A percentile compares a stretch with the other conserved stretches of the same genome.
Conservation (phyloP, 768 basidiomycete genomes). For the Suillus sp. region DNA sequence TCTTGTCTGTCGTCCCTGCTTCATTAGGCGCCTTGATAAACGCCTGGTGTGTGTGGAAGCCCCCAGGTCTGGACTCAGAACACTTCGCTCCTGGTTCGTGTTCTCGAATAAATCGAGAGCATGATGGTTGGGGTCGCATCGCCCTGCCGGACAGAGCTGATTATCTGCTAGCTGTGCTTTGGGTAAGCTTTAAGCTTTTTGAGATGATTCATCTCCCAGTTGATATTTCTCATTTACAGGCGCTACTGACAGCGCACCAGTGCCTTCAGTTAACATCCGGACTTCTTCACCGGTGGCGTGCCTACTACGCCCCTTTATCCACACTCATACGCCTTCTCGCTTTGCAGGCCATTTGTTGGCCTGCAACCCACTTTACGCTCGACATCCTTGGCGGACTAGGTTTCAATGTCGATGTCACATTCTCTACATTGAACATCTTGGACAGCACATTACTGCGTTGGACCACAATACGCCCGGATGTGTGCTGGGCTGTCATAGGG, state of each 20-base stretch:
- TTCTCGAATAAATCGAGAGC: constrained; percentile 8
- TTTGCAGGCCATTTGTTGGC: constrained; percentile 96
- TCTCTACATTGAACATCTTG: constrained; percentile 19
- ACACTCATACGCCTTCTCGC: constrained; percentile 91
- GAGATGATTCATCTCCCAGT: background rate
- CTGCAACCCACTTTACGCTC: constrained; percentile 85
- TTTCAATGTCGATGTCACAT: constrained; percentile 14
- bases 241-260: constrained; percentile 85
- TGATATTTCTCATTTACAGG: constrained; percentile 44
- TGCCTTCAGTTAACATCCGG: constrained; percentile 88
- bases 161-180: constrained; percentile 66
- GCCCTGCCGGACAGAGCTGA: constrained; percentile 59
- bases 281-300: constrained; percentile 84
- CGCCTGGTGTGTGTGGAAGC: constrained; percentile 51
- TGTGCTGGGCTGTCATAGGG: constrained; percentile 88
- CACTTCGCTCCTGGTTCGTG: constrained; percentile 14
- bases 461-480: constrained; percentile 69
- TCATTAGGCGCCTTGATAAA: constrained; percentile 66
- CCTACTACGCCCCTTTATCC: constrained; percentile 86
- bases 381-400: constrained; percentile 57
- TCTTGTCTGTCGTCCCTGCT: constrained; percentile 74
- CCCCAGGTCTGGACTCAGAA: constrained; percentile 35
- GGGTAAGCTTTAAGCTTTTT: constrained; percentile 49
- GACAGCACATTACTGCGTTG: constrained; percentile 34
- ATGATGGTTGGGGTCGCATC: constrained; percentile 30